These are phyloP conservation scores for Melanomma pulvis-pyrius DNA, from an alignment of 495 filamentous ascomycete species.

Conservation along the genomic window DNA sequence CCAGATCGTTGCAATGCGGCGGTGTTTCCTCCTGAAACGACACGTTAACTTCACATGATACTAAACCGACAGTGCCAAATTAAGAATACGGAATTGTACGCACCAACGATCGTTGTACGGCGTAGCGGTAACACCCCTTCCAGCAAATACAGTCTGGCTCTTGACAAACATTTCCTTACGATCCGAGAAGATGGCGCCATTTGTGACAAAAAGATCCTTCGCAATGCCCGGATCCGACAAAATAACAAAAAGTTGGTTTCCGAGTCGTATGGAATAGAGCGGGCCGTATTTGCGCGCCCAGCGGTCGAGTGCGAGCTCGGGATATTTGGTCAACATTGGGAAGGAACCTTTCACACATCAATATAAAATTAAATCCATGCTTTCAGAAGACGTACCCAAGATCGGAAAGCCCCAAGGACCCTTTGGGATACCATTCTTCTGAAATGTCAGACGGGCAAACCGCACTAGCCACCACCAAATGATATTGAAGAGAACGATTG, in stretches of 20 bases:
- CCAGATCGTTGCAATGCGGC: constrained; percentile 12
- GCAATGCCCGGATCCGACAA: constrained; percentile 10
- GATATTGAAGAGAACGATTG: not conserved
- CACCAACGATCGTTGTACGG: constrained; percentile 1
- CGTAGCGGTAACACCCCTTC: not conserved
- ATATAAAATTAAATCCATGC: not conserved
- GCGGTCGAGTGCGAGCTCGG: constrained; percentile 9
- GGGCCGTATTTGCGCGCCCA: constrained; percentile 18
- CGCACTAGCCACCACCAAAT: not conserved
- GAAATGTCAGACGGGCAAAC: not conserved
- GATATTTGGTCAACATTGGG: constrained; percentile 4
- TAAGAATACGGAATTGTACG: not conserved
- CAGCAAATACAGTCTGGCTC: constrained; percentile 6
- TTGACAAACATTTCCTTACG: constrained; percentile 13
- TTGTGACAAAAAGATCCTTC: constrained; percentile 4
- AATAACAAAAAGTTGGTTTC: constrained; percentile 9
- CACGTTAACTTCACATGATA: not conserved
- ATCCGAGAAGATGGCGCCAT: constrained; percentile 7
- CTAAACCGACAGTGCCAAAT: too few species aligned
- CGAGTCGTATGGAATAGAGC: not conserved
- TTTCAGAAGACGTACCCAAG: not conserved
- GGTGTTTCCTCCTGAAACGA: constrained; percentile 4
- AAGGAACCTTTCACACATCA: not conserved
- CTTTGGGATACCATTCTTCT: not conserved
- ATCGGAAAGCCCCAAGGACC: constrained; percentile 11